Evolutionary conservation across 495 filamentous ascomycete species (phyloP).

Genomic region (Aspergillus hancockii): DNA sequence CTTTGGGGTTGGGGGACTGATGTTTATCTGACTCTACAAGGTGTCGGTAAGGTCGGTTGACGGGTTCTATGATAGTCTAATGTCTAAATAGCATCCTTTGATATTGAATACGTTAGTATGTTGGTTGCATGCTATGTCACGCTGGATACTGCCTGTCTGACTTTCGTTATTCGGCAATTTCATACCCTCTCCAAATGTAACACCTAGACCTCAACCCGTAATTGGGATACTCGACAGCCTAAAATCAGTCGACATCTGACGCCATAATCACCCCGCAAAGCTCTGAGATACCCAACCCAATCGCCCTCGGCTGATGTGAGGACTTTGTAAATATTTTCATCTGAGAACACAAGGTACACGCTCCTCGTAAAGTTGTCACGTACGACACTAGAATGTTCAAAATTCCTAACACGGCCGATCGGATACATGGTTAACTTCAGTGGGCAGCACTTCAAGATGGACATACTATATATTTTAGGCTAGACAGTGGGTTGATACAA

Average conservation of each 20-base stretch:
- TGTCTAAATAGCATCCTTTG: not conserved
- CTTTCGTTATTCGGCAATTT: too few species aligned
- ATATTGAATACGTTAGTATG: too few species aligned
- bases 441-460: too few species aligned
- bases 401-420: constrained; percentile 60
- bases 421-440: too few species aligned
- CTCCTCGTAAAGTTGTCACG: not conserved
- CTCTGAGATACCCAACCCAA: not conserved
- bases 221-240: not conserved
- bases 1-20: constrained; percentile 92
- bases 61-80: not conserved
- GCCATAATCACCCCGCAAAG: too few species aligned
- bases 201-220: too few species aligned
- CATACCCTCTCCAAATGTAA: too few species aligned
- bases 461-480: too few species aligned
- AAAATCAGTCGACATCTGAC: not conserved
- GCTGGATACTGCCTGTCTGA: too few species aligned
- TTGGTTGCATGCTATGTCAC: too few species aligned
- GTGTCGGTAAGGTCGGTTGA: constrained; percentile 66
- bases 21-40: constrained; percentile 80
- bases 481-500: too few species aligned
- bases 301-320: not conserved
- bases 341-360: not conserved
- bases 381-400: not conserved
- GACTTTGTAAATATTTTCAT: not conserved